Conservation (phyloP, 805 yeast species). For the Brettanomyces custersianus region DNA sequence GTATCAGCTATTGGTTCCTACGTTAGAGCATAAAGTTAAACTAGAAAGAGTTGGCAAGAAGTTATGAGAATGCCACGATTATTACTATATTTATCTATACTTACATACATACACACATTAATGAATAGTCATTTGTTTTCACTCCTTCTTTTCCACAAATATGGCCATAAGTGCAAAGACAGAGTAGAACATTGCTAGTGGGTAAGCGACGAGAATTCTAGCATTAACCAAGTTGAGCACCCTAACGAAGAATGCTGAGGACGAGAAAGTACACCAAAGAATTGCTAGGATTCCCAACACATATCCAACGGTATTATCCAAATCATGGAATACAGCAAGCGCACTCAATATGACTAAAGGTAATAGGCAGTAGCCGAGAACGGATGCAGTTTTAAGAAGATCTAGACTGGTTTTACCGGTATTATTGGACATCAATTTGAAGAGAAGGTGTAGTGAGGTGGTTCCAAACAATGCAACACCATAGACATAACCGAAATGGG, state of each 20-base stretch:
- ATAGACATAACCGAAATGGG: constrained; percentile 93
- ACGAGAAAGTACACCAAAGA: constrained; percentile 86
- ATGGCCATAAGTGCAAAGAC: constrained; percentile 95
- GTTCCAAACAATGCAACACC: constrained; percentile 95
- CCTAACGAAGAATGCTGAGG: constrained; percentile 87
- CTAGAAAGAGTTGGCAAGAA: constrained; percentile 8
- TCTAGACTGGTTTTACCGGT: constrained; percentile 32
- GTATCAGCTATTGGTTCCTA: constrained; percentile 67
- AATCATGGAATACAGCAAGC: constrained; percentile 52
- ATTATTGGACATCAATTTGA: constrained; percentile 77
- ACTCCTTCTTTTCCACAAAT: constrained; percentile 35
- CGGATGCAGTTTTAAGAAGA: constrained; percentile 72
- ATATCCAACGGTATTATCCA: constrained; percentile 74
- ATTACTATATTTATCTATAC: background rate
- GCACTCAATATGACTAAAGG: constrained; percentile 79
- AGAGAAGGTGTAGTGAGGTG: constrained; percentile 69
- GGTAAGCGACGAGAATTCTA: constrained; percentile 87
- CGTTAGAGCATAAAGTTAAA: constrained; percentile 8
- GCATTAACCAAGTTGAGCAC: constrained; percentile 78
- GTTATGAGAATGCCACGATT: background rate
- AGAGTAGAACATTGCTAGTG: constrained; percentile 82
- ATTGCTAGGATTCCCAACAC: constrained; percentile 57
- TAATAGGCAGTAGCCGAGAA: constrained; percentile 85
- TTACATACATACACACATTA: background rate
- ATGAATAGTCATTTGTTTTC: background rate